Conservation (phyloP, 805 yeast genomes). For the Kluyveromyces siamensis region DNA sequence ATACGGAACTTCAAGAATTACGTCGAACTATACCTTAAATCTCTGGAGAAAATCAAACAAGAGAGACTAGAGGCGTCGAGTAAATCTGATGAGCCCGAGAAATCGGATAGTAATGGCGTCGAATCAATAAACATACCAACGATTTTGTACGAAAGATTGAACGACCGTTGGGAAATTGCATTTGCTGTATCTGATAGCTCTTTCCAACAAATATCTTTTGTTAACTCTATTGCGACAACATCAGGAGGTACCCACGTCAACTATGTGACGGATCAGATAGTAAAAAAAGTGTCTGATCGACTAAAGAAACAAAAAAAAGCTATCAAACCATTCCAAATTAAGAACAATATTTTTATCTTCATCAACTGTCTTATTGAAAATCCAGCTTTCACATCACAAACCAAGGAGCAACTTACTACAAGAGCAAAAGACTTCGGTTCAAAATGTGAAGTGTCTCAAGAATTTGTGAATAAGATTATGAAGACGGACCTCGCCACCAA, state of each 20-base stretch:
- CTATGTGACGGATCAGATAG: conserved; percentile 74
- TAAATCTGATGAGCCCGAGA: conserved; percentile 26
- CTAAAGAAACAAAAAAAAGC: conserved; percentile 57
- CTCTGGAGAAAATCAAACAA: conserved; percentile 42
- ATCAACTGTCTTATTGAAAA: conserved; percentile 89
- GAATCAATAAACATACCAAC: conserved; percentile 36
- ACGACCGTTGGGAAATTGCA: conserved; percentile 93
- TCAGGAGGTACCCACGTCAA: conserved; percentile 95
- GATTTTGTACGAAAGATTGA: conserved; percentile 69
- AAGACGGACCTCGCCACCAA: conserved; percentile 64
- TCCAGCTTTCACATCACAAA: conserved; percentile 96
- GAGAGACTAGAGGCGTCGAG: conserved; percentile 10
- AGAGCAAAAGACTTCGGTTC: conserved; percentile 86
- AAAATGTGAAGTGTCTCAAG: conserved; percentile 66
- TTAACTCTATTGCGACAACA: conserved; percentile 95
- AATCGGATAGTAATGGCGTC: conserved; percentile 30
- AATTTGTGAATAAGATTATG: conserved; percentile 60
- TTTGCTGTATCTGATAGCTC: conserved; percentile 86
- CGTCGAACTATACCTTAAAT: conserved; percentile 80
- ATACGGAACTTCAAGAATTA: conserved; percentile 75
- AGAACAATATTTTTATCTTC: conserved; percentile 82
- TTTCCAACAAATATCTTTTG: conserved; percentile 93
- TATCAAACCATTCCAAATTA: conserved; percentile 81
- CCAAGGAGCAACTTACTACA: conserved; percentile 91
- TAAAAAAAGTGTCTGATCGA: conserved; percentile 62